Percentiles rank a stretch among this genome's conserved stretches.
Evolutionary conservation across 129 eudicot genomes (phyloP).

Genomic region (Centella asiatica): DNA sequence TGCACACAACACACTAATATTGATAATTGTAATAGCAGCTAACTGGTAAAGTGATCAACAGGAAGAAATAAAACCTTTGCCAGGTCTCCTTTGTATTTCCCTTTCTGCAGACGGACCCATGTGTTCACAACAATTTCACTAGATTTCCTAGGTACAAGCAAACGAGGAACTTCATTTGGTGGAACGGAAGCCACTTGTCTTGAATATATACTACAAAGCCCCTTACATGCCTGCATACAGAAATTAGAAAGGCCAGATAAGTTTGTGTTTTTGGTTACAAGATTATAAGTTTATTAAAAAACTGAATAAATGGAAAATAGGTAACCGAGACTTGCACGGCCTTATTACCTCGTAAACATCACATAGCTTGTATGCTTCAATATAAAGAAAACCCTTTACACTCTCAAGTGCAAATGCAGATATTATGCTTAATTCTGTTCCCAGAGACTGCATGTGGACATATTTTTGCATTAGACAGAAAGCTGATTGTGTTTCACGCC

Average conservation of each 20-base stretch:
- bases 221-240: constrained; percentile 64
- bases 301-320: not conserved
- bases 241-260: not conserved
- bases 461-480: constrained; percentile 88
- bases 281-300: not conserved
- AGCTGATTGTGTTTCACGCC: constrained; percentile 83
- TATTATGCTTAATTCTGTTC: constrained; percentile 57
- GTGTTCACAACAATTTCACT: constrained; percentile 47
- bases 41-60: not conserved
- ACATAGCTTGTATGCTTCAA: constrained; percentile 70
- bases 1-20: not conserved
- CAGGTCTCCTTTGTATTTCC: constrained; percentile 85
- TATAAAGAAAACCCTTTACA: constrained; percentile 65
- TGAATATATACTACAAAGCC: constrained; percentile 47
- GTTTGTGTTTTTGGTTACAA: not conserved
- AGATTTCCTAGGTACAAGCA: constrained; percentile 43
- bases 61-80: constrained; percentile 47
- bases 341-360: constrained; percentile 59
- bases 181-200: constrained; percentile 49
- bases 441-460: constrained; percentile 46
- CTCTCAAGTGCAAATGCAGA: constrained; percentile 80
- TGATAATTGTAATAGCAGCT: constrained; percentile 1
- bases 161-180: constrained; percentile 39
- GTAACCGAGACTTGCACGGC: not conserved
- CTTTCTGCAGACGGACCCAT: constrained; percentile 87